Evolutionary conservation across 2,329 filamentous ascomycete genomes (phyloP).

Genomic region (Exophiala xenobiotica): DNA sequence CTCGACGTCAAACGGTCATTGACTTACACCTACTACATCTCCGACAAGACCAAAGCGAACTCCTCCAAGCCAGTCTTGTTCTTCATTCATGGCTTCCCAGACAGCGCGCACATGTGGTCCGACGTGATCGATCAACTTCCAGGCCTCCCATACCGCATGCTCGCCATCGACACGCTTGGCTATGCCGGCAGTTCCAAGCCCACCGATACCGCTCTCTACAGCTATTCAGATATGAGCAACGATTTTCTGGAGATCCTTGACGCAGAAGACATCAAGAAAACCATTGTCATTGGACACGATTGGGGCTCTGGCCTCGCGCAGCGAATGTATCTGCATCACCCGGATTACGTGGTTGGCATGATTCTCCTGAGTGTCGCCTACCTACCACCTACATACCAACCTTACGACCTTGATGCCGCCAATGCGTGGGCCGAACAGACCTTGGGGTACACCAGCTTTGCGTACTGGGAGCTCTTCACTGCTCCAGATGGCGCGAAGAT

Average conservation of each 20-base stretch:
- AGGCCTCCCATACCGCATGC: constrained; percentile 41
- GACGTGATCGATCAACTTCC: constrained; percentile 43
- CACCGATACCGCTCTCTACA: constrained; percentile 39
- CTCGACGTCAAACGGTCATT: constrained; percentile 17
- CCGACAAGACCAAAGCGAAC: constrained; percentile 22
- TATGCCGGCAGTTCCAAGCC: constrained; percentile 45
- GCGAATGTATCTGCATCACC: constrained; percentile 45
- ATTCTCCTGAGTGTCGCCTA: constrained; percentile 47
- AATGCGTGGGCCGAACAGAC: constrained; percentile 32
- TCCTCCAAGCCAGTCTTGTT: constrained; percentile 37
- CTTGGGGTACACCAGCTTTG: constrained; percentile 40
- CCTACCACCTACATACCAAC: constrained; percentile 38
- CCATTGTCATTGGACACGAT: constrained; percentile 51
- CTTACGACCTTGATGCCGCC: constrained; percentile 40
- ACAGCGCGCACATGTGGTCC: constrained; percentile 47
- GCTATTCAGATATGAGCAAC: constrained; percentile 37
- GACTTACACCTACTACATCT: constrained; percentile 45
- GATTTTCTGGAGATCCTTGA: constrained; percentile 46
- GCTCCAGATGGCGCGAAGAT: constrained; percentile 41
- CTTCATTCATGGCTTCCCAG: constrained; percentile 53
- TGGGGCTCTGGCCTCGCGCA: constrained; percentile 47
- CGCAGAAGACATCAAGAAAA: constrained; percentile 36
- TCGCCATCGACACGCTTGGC: constrained; percentile 43
- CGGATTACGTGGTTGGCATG: constrained; percentile 43
- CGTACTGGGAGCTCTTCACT: constrained; percentile 51